Evolutionary conservation across 2,329 filamentous ascomycete species (phyloP).

Genomic region (Diaporthe sp.): DNA sequence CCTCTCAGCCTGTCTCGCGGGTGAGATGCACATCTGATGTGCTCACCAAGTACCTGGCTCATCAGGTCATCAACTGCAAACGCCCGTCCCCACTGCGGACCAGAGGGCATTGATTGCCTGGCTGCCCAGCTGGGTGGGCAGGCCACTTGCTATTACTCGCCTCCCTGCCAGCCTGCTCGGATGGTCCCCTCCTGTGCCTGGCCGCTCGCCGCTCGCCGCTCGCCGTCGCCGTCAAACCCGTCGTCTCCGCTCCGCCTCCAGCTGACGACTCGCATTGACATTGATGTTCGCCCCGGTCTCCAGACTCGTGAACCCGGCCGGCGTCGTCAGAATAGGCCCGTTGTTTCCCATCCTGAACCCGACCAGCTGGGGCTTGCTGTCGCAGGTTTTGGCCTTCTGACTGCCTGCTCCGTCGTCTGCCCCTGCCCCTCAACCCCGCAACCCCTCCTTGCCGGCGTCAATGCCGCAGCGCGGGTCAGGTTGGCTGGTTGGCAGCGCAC

Average conservation of each 20-base stretch:
- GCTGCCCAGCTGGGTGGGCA: too few species aligned
- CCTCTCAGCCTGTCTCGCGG: too few species aligned
- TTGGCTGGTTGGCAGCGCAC: background rate
- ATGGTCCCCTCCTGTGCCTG: background rate
- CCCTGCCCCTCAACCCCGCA: background rate
- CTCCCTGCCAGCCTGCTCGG: conserved; percentile 13
- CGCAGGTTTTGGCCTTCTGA: conserved; percentile 11
- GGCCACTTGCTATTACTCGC: background rate
- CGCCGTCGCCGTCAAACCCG: conserved; percentile 2
- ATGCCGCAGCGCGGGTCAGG: background rate
- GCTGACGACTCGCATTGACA: conserved; percentile 12
- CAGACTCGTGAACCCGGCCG: conserved; percentile 19
- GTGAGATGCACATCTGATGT: too few species aligned
- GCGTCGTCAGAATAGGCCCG: conserved; percentile 19
- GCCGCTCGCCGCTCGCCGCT: background rate
- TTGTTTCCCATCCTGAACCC: conserved; percentile 3
- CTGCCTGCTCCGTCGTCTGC: background rate
- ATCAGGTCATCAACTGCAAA: background rate
- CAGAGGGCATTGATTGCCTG: background rate
- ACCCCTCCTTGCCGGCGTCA: background rate
- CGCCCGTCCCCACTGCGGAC: conserved; percentile 11
- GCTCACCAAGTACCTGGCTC: too few species aligned
- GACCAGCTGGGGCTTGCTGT: conserved; percentile 15
- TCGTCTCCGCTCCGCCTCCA: conserved; percentile 5
- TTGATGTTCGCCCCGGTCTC: conserved; percentile 8